Base-by-base conservation (phyloP, 1,284 basidiomycete genomes). In the Ganoderma sinense region DNA sequence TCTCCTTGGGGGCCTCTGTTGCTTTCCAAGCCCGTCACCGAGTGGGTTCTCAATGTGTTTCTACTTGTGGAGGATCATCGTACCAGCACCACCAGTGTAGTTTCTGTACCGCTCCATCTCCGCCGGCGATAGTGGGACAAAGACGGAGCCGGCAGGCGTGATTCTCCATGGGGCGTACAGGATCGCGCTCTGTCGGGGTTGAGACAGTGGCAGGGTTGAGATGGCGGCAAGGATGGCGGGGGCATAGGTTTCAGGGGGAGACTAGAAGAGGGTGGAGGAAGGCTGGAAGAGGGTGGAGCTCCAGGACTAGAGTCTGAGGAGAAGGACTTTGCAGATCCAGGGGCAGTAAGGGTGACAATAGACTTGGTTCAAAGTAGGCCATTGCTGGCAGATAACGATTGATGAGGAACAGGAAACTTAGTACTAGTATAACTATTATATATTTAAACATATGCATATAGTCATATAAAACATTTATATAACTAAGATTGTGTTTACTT, bases 141-240 rank as follows among this genome's bases (percentile, higher is more conserved):
- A 85, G 45, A 94, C 87, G 10, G 88, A 88, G 33, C 79, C 80
- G 11, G 93, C 83, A 18, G 89, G 86, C 0, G 93, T 88, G 71
- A 87, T 84, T 62, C 92, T 85, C 63, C 85, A 84, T 4, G 93
- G 93, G 62, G 86, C 88, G 78, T 94, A 94, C 10, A 91, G 89
- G 43, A 89, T 78, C 58, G 64, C 69, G 68, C 63, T 75, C 59
- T 65, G 73, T 68, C 62, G 75, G 62, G 60, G 62, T 71, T 71
- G 70, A 51, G 70, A 72, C 16, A n/a, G n/a, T n/a, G n/a, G n/a
- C n/a, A n/a, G n/a, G n/a, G n/a, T n/a, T n/a, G n/a, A n/a, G n/a
- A n/a, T n/a, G 75, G 75, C 20, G 75, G 71, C 3, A 75, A 72
- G 23, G 75, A 74, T 8, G 75, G 72, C 1, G 75, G 73, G 10